Evolutionary conservation across 2,329 filamentous ascomycete species (phyloP), one percentile per base, ranked within the genome.

Genomic region (Ophiostoma sp.): DNA sequence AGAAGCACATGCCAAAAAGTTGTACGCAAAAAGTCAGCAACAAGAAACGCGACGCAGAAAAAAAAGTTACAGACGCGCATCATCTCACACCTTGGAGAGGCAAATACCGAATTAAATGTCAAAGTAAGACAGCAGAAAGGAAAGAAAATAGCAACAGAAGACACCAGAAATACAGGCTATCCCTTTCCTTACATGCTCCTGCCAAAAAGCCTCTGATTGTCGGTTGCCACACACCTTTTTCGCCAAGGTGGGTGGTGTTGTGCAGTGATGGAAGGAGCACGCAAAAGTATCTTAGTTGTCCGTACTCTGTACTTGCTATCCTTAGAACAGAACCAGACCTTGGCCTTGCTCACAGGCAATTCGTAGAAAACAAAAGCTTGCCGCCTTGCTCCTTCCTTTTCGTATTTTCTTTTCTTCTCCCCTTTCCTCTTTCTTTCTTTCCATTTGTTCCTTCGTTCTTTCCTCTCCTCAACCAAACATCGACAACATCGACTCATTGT

Each of bases 1-100:
- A 69, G 55, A 74, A 72, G 73, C 73, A 74, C 73, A 74, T 74
- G 73, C 64, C 25, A 74, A 74, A 72, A 71, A 31, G 33, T 39
- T 50, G 50, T 48, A 6, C 19, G 6, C 0, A 19, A 48, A 48
- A 48, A 48, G 42, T 48, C 42, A 48, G 19, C 19, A 15, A 17
- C n/a, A 11, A 50, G 12, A 36, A 48, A 71, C 22, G 55, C 61
- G 52, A 48, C 31, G 50, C 50, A 48, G 42, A 36, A 22, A 61
- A 33, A 61, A 33, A 64, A 22, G 25, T 42, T 28, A 42, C 61
- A 17, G 36, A 66, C 36, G 61, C 36, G 61, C 61, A 66, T 66
- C 61, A 42, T 66, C 22, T 28, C 61, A 66, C 36, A 45, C n/a
- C 59, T n/a, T 42, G 33, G 9, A 31, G 64, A 69, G 42, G 42